phyloP scores from a whole-genome alignment of 441 rosid genomes.

The Euphorbia celastroides region DNA sequence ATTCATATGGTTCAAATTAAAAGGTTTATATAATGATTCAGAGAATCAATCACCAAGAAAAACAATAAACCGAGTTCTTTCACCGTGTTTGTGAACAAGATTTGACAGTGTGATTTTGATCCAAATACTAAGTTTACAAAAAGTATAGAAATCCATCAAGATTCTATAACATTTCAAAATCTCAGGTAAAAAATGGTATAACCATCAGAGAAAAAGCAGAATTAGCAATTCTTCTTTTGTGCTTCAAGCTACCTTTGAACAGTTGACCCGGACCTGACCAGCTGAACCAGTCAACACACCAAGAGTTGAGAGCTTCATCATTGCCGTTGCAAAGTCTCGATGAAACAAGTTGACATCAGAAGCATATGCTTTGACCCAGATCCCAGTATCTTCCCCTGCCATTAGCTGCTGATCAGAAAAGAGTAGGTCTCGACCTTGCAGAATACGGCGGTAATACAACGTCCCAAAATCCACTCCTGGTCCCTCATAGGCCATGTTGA shows the following conservation, averaged over 20 bases:
- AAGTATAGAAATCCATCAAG: background rate
- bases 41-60: background rate
- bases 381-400: slow-evolving; percentile 45
- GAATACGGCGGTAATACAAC: slow-evolving; percentile 42
- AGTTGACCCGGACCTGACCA: slow-evolving; percentile 54
- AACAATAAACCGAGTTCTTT: background rate
- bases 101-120: slow-evolving; percentile 7
- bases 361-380: slow-evolving; percentile 67
- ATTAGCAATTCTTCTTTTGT: background rate
- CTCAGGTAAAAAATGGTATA: background rate
- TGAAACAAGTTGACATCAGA: slow-evolving; percentile 47
- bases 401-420: slow-evolving; percentile 65
- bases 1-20: too few species aligned
- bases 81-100: background rate
- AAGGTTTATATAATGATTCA: background rate
- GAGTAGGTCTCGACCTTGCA: slow-evolving; percentile 53
- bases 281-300: slow-evolving; percentile 48
- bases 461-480: slow-evolving; percentile 51
- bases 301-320: slow-evolving; percentile 67
- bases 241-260: slow-evolving; percentile 41
- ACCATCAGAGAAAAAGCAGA: background rate
- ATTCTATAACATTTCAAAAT: background rate
- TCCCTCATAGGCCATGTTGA: slow-evolving; percentile 44
- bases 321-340: slow-evolving; percentile 48
- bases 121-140: slow-evolving; percentile 1